Percentiles rank a stretch among this genome's conserved stretches.
These are phyloP conservation scores for Podila epicladia DNA, from an alignment of 192 early-diverging fungal species.

Conservation along the genomic window DNA sequence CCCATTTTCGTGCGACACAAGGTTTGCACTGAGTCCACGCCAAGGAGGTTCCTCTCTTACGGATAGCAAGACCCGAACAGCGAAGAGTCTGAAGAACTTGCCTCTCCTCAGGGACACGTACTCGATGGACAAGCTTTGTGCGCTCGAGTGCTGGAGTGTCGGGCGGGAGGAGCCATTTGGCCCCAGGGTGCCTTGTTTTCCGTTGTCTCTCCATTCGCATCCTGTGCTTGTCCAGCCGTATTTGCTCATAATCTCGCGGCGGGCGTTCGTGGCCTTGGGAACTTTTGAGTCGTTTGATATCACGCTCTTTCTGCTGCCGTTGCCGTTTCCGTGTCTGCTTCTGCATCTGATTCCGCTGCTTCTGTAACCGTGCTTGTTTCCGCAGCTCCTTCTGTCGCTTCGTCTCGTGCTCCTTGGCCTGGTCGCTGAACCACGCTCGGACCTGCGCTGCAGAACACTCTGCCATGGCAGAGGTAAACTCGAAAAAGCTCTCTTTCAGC, in stretches of 20 bases:
- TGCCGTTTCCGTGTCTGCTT: neutral
- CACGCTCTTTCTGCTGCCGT: neutral
- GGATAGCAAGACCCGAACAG: too few relatives aligned
- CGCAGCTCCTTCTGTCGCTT: neutral
- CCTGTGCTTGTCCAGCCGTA: neutral
- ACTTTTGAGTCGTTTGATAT: neutral
- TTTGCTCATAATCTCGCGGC: neutral
- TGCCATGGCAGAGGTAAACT: conserved; percentile 7
- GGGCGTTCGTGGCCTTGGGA: neutral
- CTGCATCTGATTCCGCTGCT: neutral
- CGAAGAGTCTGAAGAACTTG: neutral
- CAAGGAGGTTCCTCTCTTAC: too few relatives aligned
- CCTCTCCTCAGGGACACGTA: neutral
- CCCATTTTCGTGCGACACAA: neutral
- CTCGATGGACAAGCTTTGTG: neutral
- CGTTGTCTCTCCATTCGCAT: too few relatives aligned
- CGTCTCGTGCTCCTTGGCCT: too few relatives aligned
- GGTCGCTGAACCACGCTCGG: neutral
- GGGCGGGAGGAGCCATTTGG: neutral
- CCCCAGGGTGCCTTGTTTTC: too few relatives aligned
- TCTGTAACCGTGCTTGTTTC: neutral
- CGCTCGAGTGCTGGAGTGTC: neutral
- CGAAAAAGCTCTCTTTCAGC: conserved; percentile 4
- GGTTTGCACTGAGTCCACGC: neutral
- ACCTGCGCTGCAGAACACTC: neutral